These are phyloP conservation scores for Closterium sp. DNA, from an alignment of 139 green algal genomes.

Conservation along the genomic window DNA sequence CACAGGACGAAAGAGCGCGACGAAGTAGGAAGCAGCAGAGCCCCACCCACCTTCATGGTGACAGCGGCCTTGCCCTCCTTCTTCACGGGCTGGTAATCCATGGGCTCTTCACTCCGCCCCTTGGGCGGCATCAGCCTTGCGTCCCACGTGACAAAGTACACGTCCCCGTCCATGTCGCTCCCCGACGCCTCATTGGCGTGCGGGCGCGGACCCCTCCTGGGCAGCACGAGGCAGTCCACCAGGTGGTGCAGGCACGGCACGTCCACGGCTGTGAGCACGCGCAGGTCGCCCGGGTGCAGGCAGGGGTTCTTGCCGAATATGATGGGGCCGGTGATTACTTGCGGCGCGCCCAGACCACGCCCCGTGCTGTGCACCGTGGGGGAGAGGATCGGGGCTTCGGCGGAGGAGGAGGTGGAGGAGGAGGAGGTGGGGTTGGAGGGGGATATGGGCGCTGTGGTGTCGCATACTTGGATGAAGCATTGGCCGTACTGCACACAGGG, in stretches of 20 bases:
- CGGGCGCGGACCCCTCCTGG: slow-evolving; percentile 32
- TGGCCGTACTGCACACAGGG: slow-evolving; percentile 9
- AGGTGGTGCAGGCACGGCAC: slow-evolving; percentile 38
- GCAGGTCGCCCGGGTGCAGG: slow-evolving; percentile 56
- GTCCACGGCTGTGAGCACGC: slow-evolving; percentile 51
- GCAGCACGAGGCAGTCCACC: slow-evolving; percentile 51
- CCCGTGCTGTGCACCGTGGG: not conserved
- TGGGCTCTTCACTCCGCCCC: not conserved
- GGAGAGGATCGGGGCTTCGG: not conserved
- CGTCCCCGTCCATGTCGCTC: slow-evolving; percentile 54
- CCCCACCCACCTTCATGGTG: not conserved
- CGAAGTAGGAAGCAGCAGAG: not conserved
- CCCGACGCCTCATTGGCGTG: slow-evolving; percentile 49
- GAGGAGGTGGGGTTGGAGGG: not conserved
- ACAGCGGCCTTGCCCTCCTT: slow-evolving; percentile 30
- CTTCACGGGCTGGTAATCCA: slow-evolving; percentile 57
- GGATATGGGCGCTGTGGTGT: not conserved
- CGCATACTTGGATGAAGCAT: slow-evolving; percentile 28
- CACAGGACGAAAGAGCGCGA: not conserved
- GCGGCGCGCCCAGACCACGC: not conserved
- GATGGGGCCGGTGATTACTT: slow-evolving; percentile 33
- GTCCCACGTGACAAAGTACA: slow-evolving; percentile 53
- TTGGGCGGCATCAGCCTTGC: slow-evolving; percentile 10
- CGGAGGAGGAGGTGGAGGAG: not conserved
- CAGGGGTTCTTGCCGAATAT: slow-evolving; percentile 59